Evolutionary conservation across 2,329 filamentous ascomycete genomes (phyloP), one percentile per base, ranked within the genome.

Genomic region (Fusarium irregulare): DNA sequence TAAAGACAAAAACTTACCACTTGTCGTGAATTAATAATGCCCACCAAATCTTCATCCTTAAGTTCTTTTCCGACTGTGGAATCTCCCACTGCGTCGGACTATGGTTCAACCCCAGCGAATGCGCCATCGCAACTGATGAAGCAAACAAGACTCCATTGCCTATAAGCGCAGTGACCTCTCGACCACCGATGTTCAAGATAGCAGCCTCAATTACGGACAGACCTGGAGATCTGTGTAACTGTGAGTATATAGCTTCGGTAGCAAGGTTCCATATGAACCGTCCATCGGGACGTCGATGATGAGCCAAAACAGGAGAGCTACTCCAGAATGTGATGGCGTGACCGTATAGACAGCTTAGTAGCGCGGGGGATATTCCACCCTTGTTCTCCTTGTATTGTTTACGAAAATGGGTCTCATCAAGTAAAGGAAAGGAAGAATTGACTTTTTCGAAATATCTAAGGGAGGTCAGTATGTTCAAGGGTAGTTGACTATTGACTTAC

Each of bases 181-280:
- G 81, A 2, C 88, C 89, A 1, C 85, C 85, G 3, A 90, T 78
- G 69, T 91, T 88, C 12, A 91, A 80, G 11, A 90, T 76, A 7
- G 87, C 84, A 4, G 87, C 85, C 23, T 85, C 82, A 25, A 91
- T 83, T 1, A 87, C 88, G 2, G 87, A 87, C 45, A 90, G 79
- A 2, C 88, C 86, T 0, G 88, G 88, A 0, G 85, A 86, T 2
- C 87, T 82, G 51, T 88, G 84, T 9, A 89, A 84, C 61, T 90
- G 88, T 1, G 85, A 87, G 66, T 89, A 87, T 5, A 89, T 80
- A 2, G 88, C 87, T 55, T 87, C 86, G 21, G 85, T 87, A 9
- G 87, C 87, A 61, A 89, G 82, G 61, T 90, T 90, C 83, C 89
- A 89, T 11, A 88, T 84, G 73, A 88, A 90, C 46, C 87, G 84